Evolutionary conservation across 345 rosid species (phyloP), one percentile per base, ranked within the genome.

Genomic region (Lepidium africanum): DNA sequence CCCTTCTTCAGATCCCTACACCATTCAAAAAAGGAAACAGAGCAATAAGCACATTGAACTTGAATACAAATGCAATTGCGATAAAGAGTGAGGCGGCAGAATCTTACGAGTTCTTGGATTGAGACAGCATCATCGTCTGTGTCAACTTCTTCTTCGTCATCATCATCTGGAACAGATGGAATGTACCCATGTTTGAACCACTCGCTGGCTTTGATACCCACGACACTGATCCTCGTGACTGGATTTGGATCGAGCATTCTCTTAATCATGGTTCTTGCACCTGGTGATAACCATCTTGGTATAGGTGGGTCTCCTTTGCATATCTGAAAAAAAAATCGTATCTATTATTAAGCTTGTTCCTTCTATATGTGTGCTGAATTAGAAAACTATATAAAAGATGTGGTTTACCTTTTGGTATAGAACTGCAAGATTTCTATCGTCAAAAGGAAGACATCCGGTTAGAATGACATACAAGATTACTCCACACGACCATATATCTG

Each of bases 401-500:
- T 1, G 12, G 35, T 36, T 42, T 77, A 94, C 99, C 97, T 91
- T 94, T 59, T 90, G 94, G 74, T 90, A 94, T 47, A 94, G 89
- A 73, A 87, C 97, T 5, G 85, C 96, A 32, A 94, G 94, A 76
- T 94, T 94, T 75, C 99, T 81, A 54, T 94, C 99, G 58, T 94
- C 97, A 10, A 94, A 94, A 23, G 99, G 99, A 67, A 94, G 95
- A 71, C 76, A 87, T 47, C 97, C 99, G 0, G 86, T 90, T 42
- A 94, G 84, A 71, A 90, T 82, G 12, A 90, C 97, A 32, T 88
- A 94, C 42, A 94, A 79, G 72, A 94, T 86, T 43, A 94, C 95
- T 5, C 99, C 99, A 27, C 97, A 90, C 0, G 97, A 90, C 99
- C 99, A 90, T 69, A 85, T 78, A 76, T 94, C 99, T 7, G 97